Evolutionary conservation across 371 early-diverging fungal genomes (phyloP).

Genomic region (Apophysomyces elegans): DNA sequence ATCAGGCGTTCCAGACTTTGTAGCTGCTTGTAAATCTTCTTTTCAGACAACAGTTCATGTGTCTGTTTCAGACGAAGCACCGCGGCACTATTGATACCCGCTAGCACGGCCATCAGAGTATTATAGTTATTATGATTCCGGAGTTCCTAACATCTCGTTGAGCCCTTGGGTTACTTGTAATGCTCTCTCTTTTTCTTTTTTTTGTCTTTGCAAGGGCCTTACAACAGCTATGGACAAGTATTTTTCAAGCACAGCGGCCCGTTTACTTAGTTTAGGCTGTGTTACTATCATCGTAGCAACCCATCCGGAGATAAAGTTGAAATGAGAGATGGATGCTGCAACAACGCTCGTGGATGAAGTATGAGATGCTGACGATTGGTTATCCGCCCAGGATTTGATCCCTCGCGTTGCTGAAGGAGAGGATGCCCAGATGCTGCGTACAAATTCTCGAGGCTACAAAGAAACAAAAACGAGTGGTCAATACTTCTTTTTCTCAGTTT

Average conservation of each 20-base stretch:
- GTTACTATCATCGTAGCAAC: constrained; percentile 67
- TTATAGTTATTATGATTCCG: constrained; percentile 68
- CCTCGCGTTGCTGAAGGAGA: constrained; percentile 18
- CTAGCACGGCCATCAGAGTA: constrained; percentile 73
- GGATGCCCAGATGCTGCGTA: constrained; percentile 57
- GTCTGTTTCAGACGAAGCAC: constrained; percentile 64
- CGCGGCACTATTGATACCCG: constrained; percentile 72
- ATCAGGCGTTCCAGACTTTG: constrained; percentile 67
- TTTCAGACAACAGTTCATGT: constrained; percentile 51
- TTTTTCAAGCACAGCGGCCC: constrained; percentile 66
- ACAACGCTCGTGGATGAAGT: constrained; percentile 31
- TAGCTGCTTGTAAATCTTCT: constrained; percentile 57
- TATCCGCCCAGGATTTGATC: constrained; percentile 17
- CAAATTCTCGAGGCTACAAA: constrained; percentile 55
- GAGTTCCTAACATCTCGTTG: constrained; percentile 36
- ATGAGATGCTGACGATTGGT: constrained; percentile 12
- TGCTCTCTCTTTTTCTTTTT: background rate
- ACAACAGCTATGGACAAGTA: constrained; percentile 69
- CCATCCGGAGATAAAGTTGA: constrained; percentile 70
- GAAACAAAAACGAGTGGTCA: constrained; percentile 3
- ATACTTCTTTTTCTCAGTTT: background rate
- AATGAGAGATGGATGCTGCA: constrained; percentile 60
- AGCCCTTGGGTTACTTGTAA: background rate
- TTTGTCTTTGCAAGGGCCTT: background rate
- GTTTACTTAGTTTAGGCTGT: constrained; percentile 58